These are phyloP conservation scores for Hansenula lynferdii DNA, from an alignment of 1,139 yeast genomes.

Conservation along the genomic window DNA sequence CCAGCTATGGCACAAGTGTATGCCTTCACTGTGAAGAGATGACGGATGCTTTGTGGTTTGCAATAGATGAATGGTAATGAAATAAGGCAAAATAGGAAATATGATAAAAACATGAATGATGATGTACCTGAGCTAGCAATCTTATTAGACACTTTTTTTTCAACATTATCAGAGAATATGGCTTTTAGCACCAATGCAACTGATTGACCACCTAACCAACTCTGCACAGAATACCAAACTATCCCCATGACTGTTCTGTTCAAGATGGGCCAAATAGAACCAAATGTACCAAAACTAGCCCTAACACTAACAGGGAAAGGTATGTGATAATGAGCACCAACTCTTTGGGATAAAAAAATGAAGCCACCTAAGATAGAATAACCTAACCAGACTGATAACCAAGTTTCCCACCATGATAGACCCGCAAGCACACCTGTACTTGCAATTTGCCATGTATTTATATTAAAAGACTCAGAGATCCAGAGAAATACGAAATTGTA, in stretches of 20 bases:
- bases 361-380: conserved; percentile 27
- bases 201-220: conserved; percentile 28
- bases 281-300: conserved; percentile 28
- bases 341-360: conserved; percentile 27
- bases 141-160: conserved; percentile 30
- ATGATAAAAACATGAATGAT: conserved; percentile 30
- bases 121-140: conserved; percentile 27
- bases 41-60: conserved; percentile 30
- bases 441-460: conserved; percentile 24
- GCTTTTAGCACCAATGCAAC: conserved; percentile 32
- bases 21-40: conserved; percentile 31
- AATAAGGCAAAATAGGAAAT: conserved; percentile 29
- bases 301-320: conserved; percentile 30
- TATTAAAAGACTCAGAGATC: conserved; percentile 22
- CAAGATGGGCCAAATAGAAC: conserved; percentile 25
- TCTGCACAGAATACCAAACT: conserved; percentile 31
- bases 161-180: conserved; percentile 35
- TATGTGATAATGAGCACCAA: conserved; percentile 29
- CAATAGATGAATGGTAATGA: conserved; percentile 31
- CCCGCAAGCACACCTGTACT: conserved; percentile 24
- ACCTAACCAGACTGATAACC: conserved; percentile 17
- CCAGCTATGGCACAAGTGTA: conserved; percentile 29
- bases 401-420: conserved; percentile 15
- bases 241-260: conserved; percentile 29
- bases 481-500: conserved; percentile 54